These are phyloP conservation scores for Trichomonascaceae sp. DNA, from an alignment of 1,139 yeast genomes.

Conservation along the genomic window DNA sequence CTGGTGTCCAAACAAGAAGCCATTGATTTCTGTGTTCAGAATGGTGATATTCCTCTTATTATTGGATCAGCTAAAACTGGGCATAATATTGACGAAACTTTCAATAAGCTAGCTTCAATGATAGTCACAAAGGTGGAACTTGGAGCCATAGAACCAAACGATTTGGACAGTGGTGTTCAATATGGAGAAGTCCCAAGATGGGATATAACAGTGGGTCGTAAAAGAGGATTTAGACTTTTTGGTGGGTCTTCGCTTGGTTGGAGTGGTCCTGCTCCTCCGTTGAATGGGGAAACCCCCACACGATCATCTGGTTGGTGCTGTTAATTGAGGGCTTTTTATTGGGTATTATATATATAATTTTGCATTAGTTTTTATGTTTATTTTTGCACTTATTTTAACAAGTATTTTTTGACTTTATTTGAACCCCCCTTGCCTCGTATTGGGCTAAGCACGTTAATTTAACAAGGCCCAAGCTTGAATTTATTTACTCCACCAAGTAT, in stretches of 20 bases:
- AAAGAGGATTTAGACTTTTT: slow-evolving; percentile 6
- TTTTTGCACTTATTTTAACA: not conserved
- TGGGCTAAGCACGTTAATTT: not conserved
- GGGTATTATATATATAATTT: not conserved
- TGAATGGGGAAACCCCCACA: not conserved
- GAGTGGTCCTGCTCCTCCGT: not conserved
- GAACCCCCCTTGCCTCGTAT: not conserved
- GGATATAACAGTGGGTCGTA: slow-evolving; percentile 27
- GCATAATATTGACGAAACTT: slow-evolving; percentile 55
- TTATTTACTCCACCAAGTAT: not conserved
- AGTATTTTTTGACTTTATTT: not conserved
- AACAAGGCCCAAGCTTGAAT: not conserved
- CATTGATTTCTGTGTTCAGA: slow-evolving; percentile 28
- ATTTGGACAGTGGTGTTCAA: slow-evolving; percentile 40
- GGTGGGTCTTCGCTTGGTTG: slow-evolving; percentile 2
- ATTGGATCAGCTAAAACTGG: slow-evolving; percentile 51
- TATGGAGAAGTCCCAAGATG: slow-evolving; percentile 41
- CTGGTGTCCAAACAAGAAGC: slow-evolving; percentile 34
- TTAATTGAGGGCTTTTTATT: not conserved
- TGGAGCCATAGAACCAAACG: slow-evolving; percentile 41
- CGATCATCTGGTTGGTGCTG: not conserved
- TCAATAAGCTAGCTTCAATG: slow-evolving; percentile 39
- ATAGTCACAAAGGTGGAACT: slow-evolving; percentile 41
- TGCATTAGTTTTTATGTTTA: not conserved
- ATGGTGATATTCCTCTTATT: slow-evolving; percentile 34